phyloP scores from a whole-genome alignment of 106 monocot genomes.

The Xerophyta viscosa region DNA sequence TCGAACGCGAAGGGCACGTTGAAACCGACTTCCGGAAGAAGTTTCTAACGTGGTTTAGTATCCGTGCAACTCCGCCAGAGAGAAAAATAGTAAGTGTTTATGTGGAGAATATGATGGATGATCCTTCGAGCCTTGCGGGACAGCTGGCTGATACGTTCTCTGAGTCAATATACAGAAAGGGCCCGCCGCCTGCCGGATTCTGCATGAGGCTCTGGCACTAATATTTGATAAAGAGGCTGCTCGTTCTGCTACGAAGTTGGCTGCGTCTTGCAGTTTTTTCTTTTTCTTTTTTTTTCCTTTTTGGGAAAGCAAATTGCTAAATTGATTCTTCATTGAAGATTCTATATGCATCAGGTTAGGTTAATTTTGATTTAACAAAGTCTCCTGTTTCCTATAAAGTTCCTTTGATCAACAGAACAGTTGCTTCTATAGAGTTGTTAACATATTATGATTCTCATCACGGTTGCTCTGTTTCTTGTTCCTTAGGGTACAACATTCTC shows the following conservation, averaged over 20 bases:
- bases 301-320: conserved; percentile 21
- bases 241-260: background rate
- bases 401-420: too few relatives aligned
- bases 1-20: conserved; percentile 48
- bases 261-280: conserved; percentile 15
- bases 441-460: too few relatives aligned
- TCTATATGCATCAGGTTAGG: background rate
- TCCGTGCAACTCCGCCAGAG: conserved; percentile 52
- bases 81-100: conserved; percentile 69
- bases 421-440: too few relatives aligned
- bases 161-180: conserved; percentile 54
- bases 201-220: conserved; percentile 84
- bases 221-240: background rate
- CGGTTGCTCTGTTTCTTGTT: background rate
- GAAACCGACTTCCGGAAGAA: conserved; percentile 42
- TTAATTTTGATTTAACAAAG: too few relatives aligned
- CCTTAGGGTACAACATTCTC: background rate
- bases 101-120: conserved; percentile 70
- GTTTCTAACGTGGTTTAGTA: conserved; percentile 51
- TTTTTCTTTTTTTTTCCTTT: too few relatives aligned
- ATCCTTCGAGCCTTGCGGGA: conserved; percentile 74
- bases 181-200: conserved; percentile 44
- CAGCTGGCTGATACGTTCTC: conserved; percentile 82
- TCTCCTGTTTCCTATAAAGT: too few relatives aligned
- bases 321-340: conserved; percentile 23